These are phyloP conservation scores for Paramecium pentaurelia DNA, from an alignment of 73 alveolate species.

Conservation along the genomic window DNA sequence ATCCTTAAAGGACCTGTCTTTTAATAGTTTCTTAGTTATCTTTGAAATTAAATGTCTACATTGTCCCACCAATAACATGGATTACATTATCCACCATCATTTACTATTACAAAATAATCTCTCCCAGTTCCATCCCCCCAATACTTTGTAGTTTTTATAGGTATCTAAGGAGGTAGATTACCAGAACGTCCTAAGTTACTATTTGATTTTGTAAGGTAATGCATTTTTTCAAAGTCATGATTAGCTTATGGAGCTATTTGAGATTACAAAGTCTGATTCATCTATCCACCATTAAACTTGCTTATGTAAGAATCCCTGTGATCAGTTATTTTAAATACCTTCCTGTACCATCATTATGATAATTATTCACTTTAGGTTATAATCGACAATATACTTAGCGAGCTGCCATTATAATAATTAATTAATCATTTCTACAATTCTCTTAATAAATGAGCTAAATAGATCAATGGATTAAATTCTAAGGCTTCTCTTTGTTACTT, in stretches of 20 bases:
- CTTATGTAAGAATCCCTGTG: background rate
- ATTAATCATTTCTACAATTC: slow-evolving; percentile 23
- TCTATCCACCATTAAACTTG: background rate
- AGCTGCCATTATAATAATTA: slow-evolving; percentile 5
- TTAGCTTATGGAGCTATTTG: background rate
- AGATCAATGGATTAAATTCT: slow-evolving; percentile 50
- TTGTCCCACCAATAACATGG: slow-evolving; percentile 43
- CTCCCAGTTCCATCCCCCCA: slow-evolving; percentile 48
- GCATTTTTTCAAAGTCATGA: background rate
- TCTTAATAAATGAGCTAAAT: slow-evolving; percentile 51
- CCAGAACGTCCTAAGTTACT: background rate
- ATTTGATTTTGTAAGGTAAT: background rate
- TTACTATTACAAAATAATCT: slow-evolving; percentile 35
- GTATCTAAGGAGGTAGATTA: slow-evolving; percentile 9
- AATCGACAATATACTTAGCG: background rate
- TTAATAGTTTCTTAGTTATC: background rate
- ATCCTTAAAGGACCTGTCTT: background rate
- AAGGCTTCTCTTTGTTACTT: slow-evolving; percentile 49
- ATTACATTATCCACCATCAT: slow-evolving; percentile 38
- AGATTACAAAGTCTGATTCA: background rate
- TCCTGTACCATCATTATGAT: slow-evolving; percentile 35
- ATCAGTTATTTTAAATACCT: background rate
- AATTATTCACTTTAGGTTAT: background rate
- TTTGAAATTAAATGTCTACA: background rate
- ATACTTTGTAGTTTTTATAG: slow-evolving; percentile 14